Evolutionary conservation across 805 yeast genomes (phyloP), one percentile per base, ranked within the genome.

Genomic region (Kuraishia borneana): DNA sequence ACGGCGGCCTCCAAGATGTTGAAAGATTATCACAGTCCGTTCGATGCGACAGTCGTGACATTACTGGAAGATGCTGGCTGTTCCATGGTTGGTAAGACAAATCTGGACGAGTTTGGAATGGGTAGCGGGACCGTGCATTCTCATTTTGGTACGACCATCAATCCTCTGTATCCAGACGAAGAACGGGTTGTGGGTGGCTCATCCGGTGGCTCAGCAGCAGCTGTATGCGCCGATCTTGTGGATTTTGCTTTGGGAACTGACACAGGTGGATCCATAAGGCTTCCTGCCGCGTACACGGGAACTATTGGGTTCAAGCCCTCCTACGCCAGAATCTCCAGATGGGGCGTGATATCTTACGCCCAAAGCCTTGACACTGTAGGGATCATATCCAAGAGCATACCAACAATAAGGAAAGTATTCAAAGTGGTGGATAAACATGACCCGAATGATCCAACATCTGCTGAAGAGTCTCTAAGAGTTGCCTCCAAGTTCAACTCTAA

Each of bases 51-150:
- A 0, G 82, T 78, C 2, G 73, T 73, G 0, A 43, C 53, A 2
- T 58, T 74, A 3, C 53, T 92, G n/a, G 53, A 65, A 6, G 45
- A 56, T 0, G 61, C 64, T 2, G 84, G 87, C 0, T 67, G 70
- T 12, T 41, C 48, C 0, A 48, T 76, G 5, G 60, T 77, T 1
- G 98, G 96, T 0, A 92, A 89, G 53, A 70, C 94, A 2, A 92
- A 89, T 45, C 63, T 92, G 72, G 99, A 92, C 58, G 96, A 92
- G 58, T 92, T 92, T 60, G 99, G 95, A 2, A 92, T 92, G 98
- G 99, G 98, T 8, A 76, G 83, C 9, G 67, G 76, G 1, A 78
- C 74, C 10, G 59, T 73, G 2, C 64, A 72, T 43, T 68, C 81
- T 0, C 43, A 46, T 33, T 72, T 56, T 47, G 88, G 87, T 0